These are phyloP conservation scores for Collybiopsis luxurians DNA, from an alignment of 768 basidiomycete species.

Conservation along the genomic window DNA sequence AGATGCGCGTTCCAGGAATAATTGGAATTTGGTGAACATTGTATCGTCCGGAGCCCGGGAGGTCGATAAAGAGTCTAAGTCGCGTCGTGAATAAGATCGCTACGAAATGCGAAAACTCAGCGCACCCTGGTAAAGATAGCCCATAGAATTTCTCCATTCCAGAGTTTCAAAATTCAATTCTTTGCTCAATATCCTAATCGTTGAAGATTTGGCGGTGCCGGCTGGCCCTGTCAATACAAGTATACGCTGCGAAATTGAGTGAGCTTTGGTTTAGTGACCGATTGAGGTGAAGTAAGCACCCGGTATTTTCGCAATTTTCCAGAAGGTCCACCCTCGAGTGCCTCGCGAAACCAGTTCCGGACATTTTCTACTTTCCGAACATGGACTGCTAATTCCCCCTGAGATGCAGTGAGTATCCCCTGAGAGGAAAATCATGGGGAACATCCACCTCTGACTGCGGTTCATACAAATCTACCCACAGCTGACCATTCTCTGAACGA, in stretches of 20 bases:
- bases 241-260: conserved; percentile 55
- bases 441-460: conserved; percentile 51
- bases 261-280: neutral
- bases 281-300: conserved; percentile 44
- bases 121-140: conserved; percentile 31
- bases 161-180: conserved; percentile 79
- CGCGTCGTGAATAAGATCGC: neutral
- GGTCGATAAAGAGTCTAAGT: conserved; percentile 22
- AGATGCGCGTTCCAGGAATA: conserved; percentile 70
- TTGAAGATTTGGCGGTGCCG: conserved; percentile 89
- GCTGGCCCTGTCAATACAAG: conserved; percentile 86
- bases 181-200: conserved; percentile 67
- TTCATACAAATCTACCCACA: conserved; percentile 68
- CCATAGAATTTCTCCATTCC: conserved; percentile 79
- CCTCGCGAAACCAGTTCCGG: conserved; percentile 70
- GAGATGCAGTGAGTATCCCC: conserved; percentile 1
- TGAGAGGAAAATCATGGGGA: neutral
- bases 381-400: conserved; percentile 81
- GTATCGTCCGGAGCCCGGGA: neutral
- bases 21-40: conserved; percentile 65
- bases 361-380: conserved; percentile 77
- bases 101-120: neutral
- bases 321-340: conserved; percentile 64
- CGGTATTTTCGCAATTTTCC: conserved; percentile 70
- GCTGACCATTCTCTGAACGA: conserved; percentile 22